Conservation (phyloP, 1,284 basidiomycete genomes). For the Amylostereum areolatum region DNA sequence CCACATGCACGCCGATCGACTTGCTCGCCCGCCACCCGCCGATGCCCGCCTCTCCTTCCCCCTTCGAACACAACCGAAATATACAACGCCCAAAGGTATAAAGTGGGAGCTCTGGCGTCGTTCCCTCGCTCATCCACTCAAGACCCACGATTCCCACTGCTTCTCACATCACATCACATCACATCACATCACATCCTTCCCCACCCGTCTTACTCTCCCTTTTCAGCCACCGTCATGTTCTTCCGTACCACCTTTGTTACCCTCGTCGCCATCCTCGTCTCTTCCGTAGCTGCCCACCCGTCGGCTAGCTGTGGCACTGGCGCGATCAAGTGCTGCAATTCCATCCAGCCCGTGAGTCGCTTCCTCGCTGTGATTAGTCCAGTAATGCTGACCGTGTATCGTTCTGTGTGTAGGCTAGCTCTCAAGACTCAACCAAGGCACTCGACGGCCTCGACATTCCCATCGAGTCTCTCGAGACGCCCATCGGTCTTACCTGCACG, state of each 20-base stretch:
- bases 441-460: not conserved
- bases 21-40: too few species aligned
- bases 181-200: too few species aligned
- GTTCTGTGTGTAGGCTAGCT: not conserved
- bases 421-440: not conserved
- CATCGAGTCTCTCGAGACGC: not conserved
- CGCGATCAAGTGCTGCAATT: constrained; percentile 24
- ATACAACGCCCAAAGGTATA: too few species aligned
- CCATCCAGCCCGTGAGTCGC: constrained; percentile 14
- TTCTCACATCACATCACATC: too few species aligned
- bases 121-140: too few species aligned
- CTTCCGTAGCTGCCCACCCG: not conserved
- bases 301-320: constrained; percentile 19
- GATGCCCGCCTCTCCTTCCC: too few species aligned
- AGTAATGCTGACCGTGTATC: not conserved
- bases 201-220: too few species aligned
- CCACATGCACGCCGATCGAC: too few species aligned
- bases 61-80: too few species aligned
- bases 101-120: too few species aligned
- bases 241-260: not conserved
- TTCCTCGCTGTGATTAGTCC: not conserved
- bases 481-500: not conserved
- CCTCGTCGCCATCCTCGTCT: not conserved
- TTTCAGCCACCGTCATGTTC: not conserved
- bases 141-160: too few species aligned